phyloP scores from a whole-genome alignment of 75 land plant species.

The Pseudotsuga menziesii region DNA sequence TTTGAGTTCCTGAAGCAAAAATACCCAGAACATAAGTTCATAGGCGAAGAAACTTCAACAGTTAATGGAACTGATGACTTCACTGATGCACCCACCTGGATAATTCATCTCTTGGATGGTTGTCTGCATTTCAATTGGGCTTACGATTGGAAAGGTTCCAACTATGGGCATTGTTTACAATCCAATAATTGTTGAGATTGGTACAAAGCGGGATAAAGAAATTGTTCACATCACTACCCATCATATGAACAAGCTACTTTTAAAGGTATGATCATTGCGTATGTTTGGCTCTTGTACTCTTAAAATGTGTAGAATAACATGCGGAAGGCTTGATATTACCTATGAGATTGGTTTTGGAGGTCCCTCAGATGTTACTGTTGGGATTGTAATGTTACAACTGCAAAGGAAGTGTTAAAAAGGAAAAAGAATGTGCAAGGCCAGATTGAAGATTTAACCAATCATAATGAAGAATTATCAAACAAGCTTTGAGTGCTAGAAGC shows the following conservation, averaged over 20 bases:
- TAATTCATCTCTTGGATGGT: conserved; percentile 47
- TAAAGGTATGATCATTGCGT: conserved; percentile 86
- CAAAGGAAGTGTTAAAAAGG: too few species aligned
- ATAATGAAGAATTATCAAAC: too few species aligned
- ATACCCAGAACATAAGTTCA: conserved; percentile 41
- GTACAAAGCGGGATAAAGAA: conserved; percentile 73
- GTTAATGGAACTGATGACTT: conserved; percentile 23
- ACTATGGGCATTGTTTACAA: conserved; percentile 35
- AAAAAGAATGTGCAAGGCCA: too few species aligned
- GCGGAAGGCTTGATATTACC: conserved; percentile 91
- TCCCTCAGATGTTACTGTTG: conserved; percentile 97
- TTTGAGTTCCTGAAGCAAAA: conserved; percentile 21
- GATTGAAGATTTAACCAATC: too few species aligned
- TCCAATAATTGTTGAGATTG: conserved; percentile 34
- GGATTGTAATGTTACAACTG: conserved; percentile 82
- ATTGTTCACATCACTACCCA: conserved; percentile 73
- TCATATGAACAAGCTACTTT: conserved; percentile 67
- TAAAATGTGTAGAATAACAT: conserved; percentile 88
- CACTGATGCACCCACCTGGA: conserved; percentile 41
- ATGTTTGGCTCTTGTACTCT: conserved; percentile 95
- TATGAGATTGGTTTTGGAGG: conserved; percentile 92
- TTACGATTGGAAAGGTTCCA: conserved; percentile 31
- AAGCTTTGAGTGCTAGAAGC: too few species aligned
- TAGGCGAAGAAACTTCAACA: conserved; percentile 43
- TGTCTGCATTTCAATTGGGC: conserved; percentile 47